Conservation (phyloP, 345 rosid genomes). For the Physaria fendleri region DNA sequence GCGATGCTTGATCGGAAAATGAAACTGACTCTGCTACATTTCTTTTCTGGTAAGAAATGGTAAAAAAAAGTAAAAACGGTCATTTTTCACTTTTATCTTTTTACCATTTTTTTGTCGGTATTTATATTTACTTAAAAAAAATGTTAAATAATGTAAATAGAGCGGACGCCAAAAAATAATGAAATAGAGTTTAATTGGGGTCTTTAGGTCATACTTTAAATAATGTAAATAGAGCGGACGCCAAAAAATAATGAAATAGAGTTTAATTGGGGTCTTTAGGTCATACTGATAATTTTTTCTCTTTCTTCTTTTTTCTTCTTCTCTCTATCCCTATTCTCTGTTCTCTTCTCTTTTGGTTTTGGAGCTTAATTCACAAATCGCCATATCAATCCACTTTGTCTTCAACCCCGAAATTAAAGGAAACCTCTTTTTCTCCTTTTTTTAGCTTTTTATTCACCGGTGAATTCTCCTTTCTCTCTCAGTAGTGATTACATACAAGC, state of each 20-base stretch:
- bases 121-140: too few species aligned
- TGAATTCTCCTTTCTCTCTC: conserved; percentile 23
- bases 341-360: neutral
- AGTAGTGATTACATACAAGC: conserved; percentile 8
- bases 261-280: conserved; percentile 23
- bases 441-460: conserved; percentile 9
- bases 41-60: too few species aligned
- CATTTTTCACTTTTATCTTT: neutral
- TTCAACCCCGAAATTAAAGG: conserved; percentile 14
- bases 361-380: conserved; percentile 27
- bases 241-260: conserved; percentile 26
- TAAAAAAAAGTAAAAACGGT: neutral
- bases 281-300: conserved; percentile 16
- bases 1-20: too few species aligned
- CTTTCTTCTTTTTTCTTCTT: neutral
- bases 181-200: conserved; percentile 19
- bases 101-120: neutral
- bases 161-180: conserved; percentile 33
- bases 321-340: neutral
- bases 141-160: conserved; percentile 1
- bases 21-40: too few species aligned
- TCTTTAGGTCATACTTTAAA: conserved; percentile 25
- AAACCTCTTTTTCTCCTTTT: conserved; percentile 9
- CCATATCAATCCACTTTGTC: conserved; percentile 8
- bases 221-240: conserved; percentile 26